Percentiles rank a stretch among this genome's conserved stretches.
Evolutionary conservation across 371 early-diverging fungal genomes (phyloP).

Genomic region (Gilbertella persicaria): DNA sequence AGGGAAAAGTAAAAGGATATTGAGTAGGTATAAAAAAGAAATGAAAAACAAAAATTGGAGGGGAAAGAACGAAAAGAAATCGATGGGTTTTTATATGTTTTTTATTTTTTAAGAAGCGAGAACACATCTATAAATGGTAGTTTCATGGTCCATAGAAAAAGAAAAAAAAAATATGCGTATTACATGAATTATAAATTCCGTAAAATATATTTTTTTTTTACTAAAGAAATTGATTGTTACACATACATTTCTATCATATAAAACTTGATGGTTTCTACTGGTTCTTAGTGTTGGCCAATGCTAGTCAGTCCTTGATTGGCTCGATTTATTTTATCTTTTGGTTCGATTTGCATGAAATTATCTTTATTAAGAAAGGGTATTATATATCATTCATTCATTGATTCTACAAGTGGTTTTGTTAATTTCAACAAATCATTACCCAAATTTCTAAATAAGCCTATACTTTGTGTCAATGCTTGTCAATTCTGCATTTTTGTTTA

Average conservation of each 20-base stretch:
- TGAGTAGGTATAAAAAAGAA: neutral
- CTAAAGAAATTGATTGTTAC: neutral
- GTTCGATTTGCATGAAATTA: conserved; percentile 19
- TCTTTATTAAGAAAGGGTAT: too few relatives aligned
- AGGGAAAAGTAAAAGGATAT: too few relatives aligned
- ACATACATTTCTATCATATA: conserved; percentile 2
- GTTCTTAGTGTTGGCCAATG: conserved; percentile 16
- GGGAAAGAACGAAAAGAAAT: conserved; percentile 5
- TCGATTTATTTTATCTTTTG: conserved; percentile 12
- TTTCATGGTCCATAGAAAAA: conserved; percentile 8
- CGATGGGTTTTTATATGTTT: conserved; percentile 13
- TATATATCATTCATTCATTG: conserved; percentile 21
- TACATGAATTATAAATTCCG: conserved; percentile 6
- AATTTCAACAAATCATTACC: conserved; percentile 29
- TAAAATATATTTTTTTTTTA: neutral
- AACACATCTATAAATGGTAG: conserved; percentile 9
- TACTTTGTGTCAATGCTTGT: too few relatives aligned
- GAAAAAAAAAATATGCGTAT: conserved; percentile 8
- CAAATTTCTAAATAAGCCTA: conserved; percentile 39
- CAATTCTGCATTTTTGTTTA: conserved; percentile 16
- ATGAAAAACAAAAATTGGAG: conserved; percentile 6
- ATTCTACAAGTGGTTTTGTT: conserved; percentile 32
- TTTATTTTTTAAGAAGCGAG: neutral
- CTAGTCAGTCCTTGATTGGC: conserved; percentile 15
- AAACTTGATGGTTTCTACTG: conserved; percentile 3